Base-by-base conservation (phyloP, 768 basidiomycete genomes). In the Agrocybe praecox region DNA sequence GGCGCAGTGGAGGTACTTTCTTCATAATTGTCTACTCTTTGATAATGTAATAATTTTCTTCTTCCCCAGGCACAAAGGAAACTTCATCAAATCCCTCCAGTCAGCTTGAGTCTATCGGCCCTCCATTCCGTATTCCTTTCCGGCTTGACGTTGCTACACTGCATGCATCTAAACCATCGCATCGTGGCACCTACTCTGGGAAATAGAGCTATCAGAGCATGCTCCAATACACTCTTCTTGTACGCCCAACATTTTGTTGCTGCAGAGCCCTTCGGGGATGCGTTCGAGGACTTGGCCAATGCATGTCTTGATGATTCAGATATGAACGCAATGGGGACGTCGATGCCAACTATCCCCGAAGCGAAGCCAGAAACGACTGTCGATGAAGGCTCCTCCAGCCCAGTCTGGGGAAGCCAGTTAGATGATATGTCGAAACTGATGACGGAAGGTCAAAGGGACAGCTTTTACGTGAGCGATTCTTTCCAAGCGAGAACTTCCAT, bases 201-300 rank as follows among this genome's bases (percentile, higher is more conserved):
- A 9, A 55, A 49, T 23, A 55, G 48, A 36, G 54, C 54, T n/a
- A 55, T 55, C 22, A 46, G 54, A 17, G 54, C 54, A 22, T 55
- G 54, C 23, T 55, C 54, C 22, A 55, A 55, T 17, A 55, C 54
- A 10, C 54, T 55, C 6, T 55, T 55, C 36, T n/a, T 55, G 33
- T 55, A 55, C 36, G 54, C 54, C 11, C 54, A 55, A 14, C 54
- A 55, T 49, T 55, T 55, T 19, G 54, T 49, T 6, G 54, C 54
- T 8, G 54, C 54, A 6, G 54, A 55, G 54, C 54, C 54, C 19
- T 55, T 55, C 24, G n/a, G 54, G 33, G 54, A 55, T 55, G 54
- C 54, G 5, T 55, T 55, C 18, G 54, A 55, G 34, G 54, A 55
- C 24, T 36, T 55, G 46, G 54, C 54, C 6, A 55, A 55, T 48